phyloP scores from a whole-genome alignment of 1,139 yeast species.

The Suhomyces anneliseae region DNA sequence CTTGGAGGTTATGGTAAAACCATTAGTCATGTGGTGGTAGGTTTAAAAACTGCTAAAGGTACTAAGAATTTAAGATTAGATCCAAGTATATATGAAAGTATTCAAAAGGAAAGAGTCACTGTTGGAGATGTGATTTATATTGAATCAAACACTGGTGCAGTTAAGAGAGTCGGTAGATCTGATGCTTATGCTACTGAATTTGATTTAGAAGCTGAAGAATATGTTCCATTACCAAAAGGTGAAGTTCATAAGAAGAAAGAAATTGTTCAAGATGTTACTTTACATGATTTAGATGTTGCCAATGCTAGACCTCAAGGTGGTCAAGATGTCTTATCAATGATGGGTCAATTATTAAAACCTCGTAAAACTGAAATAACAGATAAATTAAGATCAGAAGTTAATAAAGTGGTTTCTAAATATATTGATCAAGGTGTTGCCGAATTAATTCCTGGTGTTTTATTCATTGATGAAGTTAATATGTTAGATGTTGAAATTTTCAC shows the following conservation, averaged over 20 bases:
- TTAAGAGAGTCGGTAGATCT: slow-evolving; percentile 94
- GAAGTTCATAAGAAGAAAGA: slow-evolving; percentile 98
- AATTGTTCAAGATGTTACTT: slow-evolving; percentile 94
- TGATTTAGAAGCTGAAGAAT: slow-evolving; percentile 97
- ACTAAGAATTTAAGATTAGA: slow-evolving; percentile 90
- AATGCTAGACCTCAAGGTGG: slow-evolving; percentile 99
- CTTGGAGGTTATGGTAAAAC: slow-evolving; percentile 98
- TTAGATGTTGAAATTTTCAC: slow-evolving; percentile 95
- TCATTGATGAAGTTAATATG: slow-evolving; percentile 98
- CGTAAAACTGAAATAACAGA: slow-evolving; percentile 98
- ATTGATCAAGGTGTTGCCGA: slow-evolving; percentile 99
- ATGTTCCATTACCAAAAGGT: slow-evolving; percentile 97
- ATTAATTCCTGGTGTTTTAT: slow-evolving; percentile 94
- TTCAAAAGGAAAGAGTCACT: slow-evolving; percentile 91
- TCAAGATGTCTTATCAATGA: slow-evolving; percentile 96
- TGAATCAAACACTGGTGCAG: slow-evolving; percentile 97
- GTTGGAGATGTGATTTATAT: slow-evolving; percentile 97
- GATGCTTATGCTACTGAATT: slow-evolving; percentile 98
- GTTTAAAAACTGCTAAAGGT: slow-evolving; percentile 93
- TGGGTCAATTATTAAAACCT: slow-evolving; percentile 97
- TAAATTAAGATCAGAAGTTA: slow-evolving; percentile 87
- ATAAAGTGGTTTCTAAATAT: slow-evolving; percentile 92
- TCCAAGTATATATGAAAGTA: slow-evolving; percentile 93
- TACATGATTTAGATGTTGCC: slow-evolving; percentile 94
- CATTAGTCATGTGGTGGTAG: slow-evolving; percentile 89